Evolutionary conservation across 1,284 basidiomycete genomes (phyloP).

Genomic region (Cryptococcus sp.): DNA sequence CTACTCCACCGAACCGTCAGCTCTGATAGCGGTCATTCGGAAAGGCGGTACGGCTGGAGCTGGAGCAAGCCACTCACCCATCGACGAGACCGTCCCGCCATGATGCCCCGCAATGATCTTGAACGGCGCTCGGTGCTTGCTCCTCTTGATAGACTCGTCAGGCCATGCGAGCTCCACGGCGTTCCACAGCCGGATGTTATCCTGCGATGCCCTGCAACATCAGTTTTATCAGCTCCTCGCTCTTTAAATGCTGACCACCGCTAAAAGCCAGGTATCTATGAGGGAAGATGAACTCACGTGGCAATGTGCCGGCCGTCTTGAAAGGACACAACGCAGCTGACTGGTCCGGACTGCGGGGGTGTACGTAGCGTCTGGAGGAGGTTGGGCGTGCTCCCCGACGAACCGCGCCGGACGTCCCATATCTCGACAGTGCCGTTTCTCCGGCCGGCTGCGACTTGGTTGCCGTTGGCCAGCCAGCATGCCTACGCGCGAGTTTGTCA

Average conservation of each 20-base stretch:
- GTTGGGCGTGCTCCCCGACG: constrained; percentile 59
- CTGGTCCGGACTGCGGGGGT: constrained; percentile 82
- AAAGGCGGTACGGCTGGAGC: background rate
- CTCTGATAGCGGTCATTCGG: background rate
- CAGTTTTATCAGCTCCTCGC: constrained; percentile 3
- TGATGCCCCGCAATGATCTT: constrained; percentile 96
- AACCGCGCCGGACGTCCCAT: constrained; percentile 79
- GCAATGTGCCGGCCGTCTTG: constrained; percentile 87
- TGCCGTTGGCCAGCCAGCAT: constrained; percentile 88
- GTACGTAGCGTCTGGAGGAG: constrained; percentile 78
- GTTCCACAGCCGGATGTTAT: constrained; percentile 94
- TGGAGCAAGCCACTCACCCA: constrained; percentile 59
- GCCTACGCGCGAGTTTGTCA: constrained; percentile 56
- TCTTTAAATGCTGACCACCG: too few species aligned
- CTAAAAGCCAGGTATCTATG: background rate
- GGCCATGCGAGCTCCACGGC: constrained; percentile 69
- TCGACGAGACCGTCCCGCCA: constrained; percentile 85
- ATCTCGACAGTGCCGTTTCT: constrained; percentile 88
- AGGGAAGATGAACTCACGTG: constrained; percentile 58
- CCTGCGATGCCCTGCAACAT: constrained; percentile 70
- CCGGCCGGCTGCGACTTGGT: constrained; percentile 84
- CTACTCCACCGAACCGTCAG: constrained; percentile 51
- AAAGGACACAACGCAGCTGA: constrained; percentile 84
- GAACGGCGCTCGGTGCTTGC: constrained; percentile 63
- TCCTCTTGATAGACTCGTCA: constrained; percentile 58